Evolutionary conservation across 2,329 filamentous ascomycete genomes (phyloP), one percentile per base, ranked within the genome.

Genomic region (Botrytis tulipae): DNA sequence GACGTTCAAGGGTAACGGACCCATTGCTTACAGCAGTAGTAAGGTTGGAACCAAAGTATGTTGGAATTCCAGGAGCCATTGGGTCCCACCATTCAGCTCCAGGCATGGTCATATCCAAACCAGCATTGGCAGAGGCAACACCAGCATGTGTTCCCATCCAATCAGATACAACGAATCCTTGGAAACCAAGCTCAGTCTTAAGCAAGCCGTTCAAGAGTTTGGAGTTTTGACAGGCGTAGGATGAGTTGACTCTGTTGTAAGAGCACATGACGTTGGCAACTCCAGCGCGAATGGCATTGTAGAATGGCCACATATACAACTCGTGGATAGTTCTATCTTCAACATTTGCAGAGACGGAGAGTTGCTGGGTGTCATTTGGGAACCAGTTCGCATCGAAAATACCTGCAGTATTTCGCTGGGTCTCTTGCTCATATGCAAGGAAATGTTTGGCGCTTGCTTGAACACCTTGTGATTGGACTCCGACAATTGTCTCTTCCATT

Each of bases 231-330:
- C 87, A 88, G 7, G 83, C 82, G 76, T 85, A 87, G 0, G 84
- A 84, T 46, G 84, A 84, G 76, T 87, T 87, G 71, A 87, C 77
- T 72, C 82, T 74, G 77, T 84, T 82, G 75, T 84, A 85, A 1
- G 91, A 89, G 81, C 89, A 90, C 89, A 91, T 97, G 68, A 95
- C 87, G 9, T 88, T 89, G 0, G 88, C 92, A 0, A 94, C 93
- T n/a, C 93, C 93, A 5, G 91, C 92, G 72, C 87, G 88, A 29
- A 97, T 85, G 25, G 90, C 91, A 77, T 97, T 92, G 9, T 90
- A 91, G 81, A 97, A 97, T 0, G 94, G 94, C 93, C 93, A 97
- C 0, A 91, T 86, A 79, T 97, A 97, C 1, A 97, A 83, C 81
- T 94, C 92, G 78, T 94, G 92, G 76, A 93, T 80, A 0, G 91